Evolutionary conservation across 257 asterid genomes (phyloP).

Genomic region (Solanum chaucha): DNA sequence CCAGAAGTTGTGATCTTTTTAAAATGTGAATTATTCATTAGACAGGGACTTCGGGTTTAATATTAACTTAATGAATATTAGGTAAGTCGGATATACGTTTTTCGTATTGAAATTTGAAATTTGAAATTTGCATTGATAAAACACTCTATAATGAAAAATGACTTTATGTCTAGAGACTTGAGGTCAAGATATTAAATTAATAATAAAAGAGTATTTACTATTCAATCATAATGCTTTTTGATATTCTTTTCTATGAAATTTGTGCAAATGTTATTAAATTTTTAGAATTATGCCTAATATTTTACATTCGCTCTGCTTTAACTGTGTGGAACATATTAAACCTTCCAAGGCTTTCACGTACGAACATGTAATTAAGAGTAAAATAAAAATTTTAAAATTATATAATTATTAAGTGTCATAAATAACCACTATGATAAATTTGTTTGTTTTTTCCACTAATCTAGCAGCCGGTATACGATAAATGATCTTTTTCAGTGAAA

Average conservation of each 20-base stretch:
- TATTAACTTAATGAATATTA: background rate
- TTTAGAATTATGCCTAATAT: too few relatives aligned
- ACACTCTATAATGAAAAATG: background rate
- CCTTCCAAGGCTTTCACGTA: background rate
- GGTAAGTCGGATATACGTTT: background rate
- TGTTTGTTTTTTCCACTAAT: background rate
- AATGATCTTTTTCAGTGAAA: background rate
- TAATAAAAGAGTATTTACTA: background rate
- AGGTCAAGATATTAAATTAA: background rate
- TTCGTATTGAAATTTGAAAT: accelerated
- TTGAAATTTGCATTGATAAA: background rate
- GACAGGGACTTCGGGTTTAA: background rate
- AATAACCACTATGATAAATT: background rate
- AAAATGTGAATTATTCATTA: background rate
- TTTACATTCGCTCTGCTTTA: too few relatives aligned
- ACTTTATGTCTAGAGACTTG: accelerated
- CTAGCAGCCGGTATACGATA: background rate
- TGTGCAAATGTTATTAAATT: too few relatives aligned
- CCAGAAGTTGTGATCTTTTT: background rate
- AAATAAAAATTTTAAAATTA: too few relatives aligned
- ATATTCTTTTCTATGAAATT: background rate
- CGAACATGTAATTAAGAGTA: background rate
- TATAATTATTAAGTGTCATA: too few relatives aligned
- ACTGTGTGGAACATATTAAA: background rate
- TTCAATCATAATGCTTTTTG: accelerated